Percentiles rank a stretch among this genome's conserved stretches.
Conservation (phyloP, 2,329 filamentous ascomycete genomes). For the Fusarium falciforme region DNA sequence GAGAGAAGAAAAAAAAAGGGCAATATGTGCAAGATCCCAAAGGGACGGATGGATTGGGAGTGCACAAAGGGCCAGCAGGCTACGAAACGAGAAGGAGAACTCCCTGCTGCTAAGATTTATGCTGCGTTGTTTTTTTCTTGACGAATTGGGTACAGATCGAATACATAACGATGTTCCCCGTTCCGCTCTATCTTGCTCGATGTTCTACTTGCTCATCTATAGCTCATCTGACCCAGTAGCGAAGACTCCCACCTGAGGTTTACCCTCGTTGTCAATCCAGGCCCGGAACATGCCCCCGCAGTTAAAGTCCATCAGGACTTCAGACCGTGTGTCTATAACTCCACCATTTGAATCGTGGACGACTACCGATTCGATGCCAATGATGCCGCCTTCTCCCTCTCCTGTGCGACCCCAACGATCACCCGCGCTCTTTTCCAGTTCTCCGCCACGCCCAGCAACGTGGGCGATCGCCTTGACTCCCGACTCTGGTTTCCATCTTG, state of each 20-base stretch:
- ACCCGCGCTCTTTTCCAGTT: slow-evolving; percentile 80
- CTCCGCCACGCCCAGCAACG: slow-evolving; percentile 77
- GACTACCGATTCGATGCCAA: slow-evolving; percentile 76
- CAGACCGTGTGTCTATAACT: slow-evolving; percentile 55
- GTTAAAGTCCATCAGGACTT: slow-evolving; percentile 82
- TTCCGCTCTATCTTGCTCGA: slow-evolving; percentile 14
- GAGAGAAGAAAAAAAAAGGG: slow-evolving; percentile 2
- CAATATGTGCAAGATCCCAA: slow-evolving; percentile 32
- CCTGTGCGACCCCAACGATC: slow-evolving; percentile 78
- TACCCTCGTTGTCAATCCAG: slow-evolving; percentile 74
- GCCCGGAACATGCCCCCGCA: slow-evolving; percentile 90
- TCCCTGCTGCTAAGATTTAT: slow-evolving; percentile 18
- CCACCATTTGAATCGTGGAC: slow-evolving; percentile 56
- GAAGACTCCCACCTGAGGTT: slow-evolving; percentile 62
- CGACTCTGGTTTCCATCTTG: slow-evolving; percentile 68
- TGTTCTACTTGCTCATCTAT: slow-evolving; percentile 9
- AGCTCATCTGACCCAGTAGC: slow-evolving; percentile 40
- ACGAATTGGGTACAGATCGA: slow-evolving; percentile 36
- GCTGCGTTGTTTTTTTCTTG: slow-evolving; percentile 20
- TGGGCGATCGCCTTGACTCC: slow-evolving; percentile 69
- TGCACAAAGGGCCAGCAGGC: slow-evolving; percentile 8
- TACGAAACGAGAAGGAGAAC: slow-evolving; percentile 13
- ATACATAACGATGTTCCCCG: slow-evolving; percentile 41
- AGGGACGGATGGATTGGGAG: slow-evolving; percentile 6
- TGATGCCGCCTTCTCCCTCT: slow-evolving; percentile 87